Percentiles rank a stretch among this genome's conserved stretches.
phyloP scores from a whole-genome alignment of 306 rosid species.

The Fragaria ananassa region DNA sequence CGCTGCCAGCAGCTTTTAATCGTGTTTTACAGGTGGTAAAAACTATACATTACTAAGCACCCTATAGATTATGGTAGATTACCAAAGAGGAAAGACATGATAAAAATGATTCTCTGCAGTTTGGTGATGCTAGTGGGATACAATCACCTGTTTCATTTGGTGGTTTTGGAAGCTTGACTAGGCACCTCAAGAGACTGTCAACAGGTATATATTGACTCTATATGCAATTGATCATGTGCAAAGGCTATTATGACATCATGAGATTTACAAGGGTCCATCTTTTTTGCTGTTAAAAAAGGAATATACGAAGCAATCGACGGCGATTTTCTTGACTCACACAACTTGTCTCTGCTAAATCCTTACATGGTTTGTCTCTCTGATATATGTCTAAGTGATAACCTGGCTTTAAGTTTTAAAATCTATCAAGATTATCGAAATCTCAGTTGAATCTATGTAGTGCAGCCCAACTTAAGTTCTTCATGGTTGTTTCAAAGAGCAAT shows the following conservation, averaged over 20 bases:
- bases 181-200: constrained; percentile 86
- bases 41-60: constrained; percentile 23
- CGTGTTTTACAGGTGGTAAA: constrained; percentile 77
- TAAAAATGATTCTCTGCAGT: constrained; percentile 50
- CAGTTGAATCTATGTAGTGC: constrained; percentile 33
- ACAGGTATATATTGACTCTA: constrained; percentile 39
- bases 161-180: constrained; percentile 90
- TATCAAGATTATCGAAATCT: constrained; percentile 19
- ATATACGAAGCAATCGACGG: constrained; percentile 73
- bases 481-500: constrained; percentile 99
- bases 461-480: constrained; percentile 93
- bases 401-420: not conserved
- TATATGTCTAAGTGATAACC: constrained; percentile 11
- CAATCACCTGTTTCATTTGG: constrained; percentile 95
- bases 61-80: constrained; percentile 25
- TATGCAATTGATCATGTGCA: constrained; percentile 12
- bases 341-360: constrained; percentile 83
- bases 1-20: constrained; percentile 74
- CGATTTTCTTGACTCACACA: constrained; percentile 65
- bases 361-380: constrained; percentile 66
- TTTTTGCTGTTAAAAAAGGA: constrained; percentile 47
- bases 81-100: constrained; percentile 24
- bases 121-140: constrained; percentile 96
- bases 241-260: constrained; percentile 1
- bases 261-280: constrained; percentile 21